Conservation (phyloP, 805 yeast species). For the Maudiozyma turicensis region DNA sequence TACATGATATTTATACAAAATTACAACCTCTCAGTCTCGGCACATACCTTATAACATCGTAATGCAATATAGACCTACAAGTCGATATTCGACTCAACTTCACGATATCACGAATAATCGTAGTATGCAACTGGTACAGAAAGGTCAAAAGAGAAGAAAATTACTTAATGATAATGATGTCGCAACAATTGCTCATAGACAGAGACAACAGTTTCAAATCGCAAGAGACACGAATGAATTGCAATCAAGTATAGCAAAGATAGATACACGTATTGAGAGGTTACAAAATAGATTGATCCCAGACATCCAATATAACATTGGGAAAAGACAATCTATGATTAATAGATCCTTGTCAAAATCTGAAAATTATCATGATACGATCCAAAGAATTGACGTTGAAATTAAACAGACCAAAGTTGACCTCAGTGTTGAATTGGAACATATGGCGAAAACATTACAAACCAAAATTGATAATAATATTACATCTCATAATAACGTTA, state of each 20-base stretch:
- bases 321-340: slow-evolving; percentile 17
- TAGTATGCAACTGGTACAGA: too few species aligned
- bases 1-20: not conserved
- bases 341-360: slow-evolving; percentile 15
- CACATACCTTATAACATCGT: not conserved
- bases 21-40: not conserved
- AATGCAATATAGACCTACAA: not conserved
- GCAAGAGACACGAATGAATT: not conserved
- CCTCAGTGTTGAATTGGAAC: slow-evolving; percentile 10
- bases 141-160: not conserved
- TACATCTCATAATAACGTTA: slow-evolving; percentile 12
- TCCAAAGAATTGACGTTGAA: slow-evolving; percentile 2
- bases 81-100: not conserved
- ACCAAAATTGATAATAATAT: not conserved
- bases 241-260: not conserved
- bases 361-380: not conserved
- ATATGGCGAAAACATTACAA: not conserved
- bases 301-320: slow-evolving; percentile 19
- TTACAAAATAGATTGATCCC: slow-evolving; percentile 15
- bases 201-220: slow-evolving; percentile 2
- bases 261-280: slow-evolving; percentile 4
- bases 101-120: slow-evolving; percentile 5
- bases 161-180: slow-evolving; percentile 5
- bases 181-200: slow-evolving; percentile 1
- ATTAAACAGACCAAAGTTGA: slow-evolving; percentile 10